Evolutionary conservation across 2,329 filamentous ascomycete genomes (phyloP).

Genomic region (Pseudogymnoascus sp.): DNA sequence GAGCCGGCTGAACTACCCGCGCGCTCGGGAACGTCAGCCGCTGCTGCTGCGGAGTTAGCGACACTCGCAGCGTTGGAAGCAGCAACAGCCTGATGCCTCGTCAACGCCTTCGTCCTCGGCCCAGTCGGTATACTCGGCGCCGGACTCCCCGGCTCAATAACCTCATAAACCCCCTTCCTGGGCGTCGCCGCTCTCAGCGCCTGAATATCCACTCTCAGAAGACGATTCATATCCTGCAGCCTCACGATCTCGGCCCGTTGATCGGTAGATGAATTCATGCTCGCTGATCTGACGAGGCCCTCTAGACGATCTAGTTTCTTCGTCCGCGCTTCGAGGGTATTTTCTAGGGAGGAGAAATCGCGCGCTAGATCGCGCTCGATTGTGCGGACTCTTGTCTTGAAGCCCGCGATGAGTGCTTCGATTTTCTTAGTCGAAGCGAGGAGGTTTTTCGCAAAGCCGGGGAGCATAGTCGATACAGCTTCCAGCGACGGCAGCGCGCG

Average conservation of each 20-base stretch:
- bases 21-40: not conserved
- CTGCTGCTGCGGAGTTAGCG: constrained; percentile 23
- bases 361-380: constrained; percentile 88
- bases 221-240: constrained; percentile 52
- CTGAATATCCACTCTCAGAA: constrained; percentile 57
- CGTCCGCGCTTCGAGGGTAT: constrained; percentile 65
- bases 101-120: constrained; percentile 34
- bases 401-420: constrained; percentile 68
- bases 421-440: constrained; percentile 79
- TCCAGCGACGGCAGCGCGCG: constrained; percentile 75
- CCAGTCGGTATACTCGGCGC: constrained; percentile 29
- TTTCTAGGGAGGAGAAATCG: constrained; percentile 81
- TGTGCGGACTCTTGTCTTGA: constrained; percentile 68
- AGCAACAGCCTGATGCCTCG: constrained; percentile 45
- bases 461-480: constrained; percentile 74
- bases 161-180: constrained; percentile 39
- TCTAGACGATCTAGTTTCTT: constrained; percentile 87
- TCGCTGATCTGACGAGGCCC: constrained; percentile 59
- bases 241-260: constrained; percentile 44
- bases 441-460: constrained; percentile 84
- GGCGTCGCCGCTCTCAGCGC: constrained; percentile 55
- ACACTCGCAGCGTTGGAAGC: constrained; percentile 23
- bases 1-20: not conserved
- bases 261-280: constrained; percentile 32
- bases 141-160: constrained; percentile 22